Evolutionary conservation across 257 asterid species (phyloP).

Genomic region (Solanum etuberosum): DNA sequence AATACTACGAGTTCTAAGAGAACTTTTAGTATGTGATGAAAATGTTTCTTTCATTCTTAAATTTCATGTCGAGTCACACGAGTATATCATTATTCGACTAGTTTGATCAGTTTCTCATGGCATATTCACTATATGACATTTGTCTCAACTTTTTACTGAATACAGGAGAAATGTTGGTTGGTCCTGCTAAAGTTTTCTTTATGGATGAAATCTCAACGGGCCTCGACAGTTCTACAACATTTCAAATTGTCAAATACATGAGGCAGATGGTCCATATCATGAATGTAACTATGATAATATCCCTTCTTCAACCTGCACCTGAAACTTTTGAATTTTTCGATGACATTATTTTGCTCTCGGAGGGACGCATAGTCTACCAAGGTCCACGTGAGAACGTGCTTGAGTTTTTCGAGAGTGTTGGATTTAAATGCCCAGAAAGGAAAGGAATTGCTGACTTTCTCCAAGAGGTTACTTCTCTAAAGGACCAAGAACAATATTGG

Average conservation of each 20-base stretch:
- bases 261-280: constrained; percentile 89
- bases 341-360: constrained; percentile 71
- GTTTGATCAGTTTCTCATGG: background rate
- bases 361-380: constrained; percentile 69
- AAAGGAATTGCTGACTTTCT: constrained; percentile 90
- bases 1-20: background rate
- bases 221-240: constrained; percentile 93
- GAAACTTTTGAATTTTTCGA: constrained; percentile 87
- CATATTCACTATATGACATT: background rate
- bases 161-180: constrained; percentile 95
- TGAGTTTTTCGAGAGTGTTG: constrained; percentile 72
- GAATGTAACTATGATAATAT: constrained; percentile 87
- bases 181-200: constrained; percentile 92
- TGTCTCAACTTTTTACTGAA: background rate
- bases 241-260: constrained; percentile 75
- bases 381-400: constrained; percentile 84
- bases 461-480: constrained; percentile 84
- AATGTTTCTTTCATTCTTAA: background rate
- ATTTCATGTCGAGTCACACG: background rate
- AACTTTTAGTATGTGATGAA: background rate
- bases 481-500: constrained; percentile 96
- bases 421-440: constrained; percentile 92
- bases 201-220: constrained; percentile 99
- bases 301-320: constrained; percentile 97
- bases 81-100: background rate